These are phyloP conservation scores for Pichia cabralensis DNA, from an alignment of 805 yeast genomes.

Conservation along the genomic window DNA sequence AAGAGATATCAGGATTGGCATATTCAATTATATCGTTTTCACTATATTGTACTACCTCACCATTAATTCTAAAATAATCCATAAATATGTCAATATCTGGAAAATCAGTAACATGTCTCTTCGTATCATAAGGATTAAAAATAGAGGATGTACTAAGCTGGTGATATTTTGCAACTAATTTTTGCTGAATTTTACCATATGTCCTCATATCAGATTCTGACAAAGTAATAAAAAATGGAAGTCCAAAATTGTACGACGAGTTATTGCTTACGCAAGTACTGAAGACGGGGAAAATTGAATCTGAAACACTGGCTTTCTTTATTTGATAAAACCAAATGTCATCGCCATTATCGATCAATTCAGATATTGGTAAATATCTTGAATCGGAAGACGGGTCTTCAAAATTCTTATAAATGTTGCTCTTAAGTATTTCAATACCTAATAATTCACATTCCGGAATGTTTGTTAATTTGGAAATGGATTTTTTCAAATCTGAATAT, in stretches of 20 bases:
- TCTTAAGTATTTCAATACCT: constrained; percentile 55
- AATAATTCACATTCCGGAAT: constrained; percentile 30
- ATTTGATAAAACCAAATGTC: constrained; percentile 49
- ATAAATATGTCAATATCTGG: too few relatives aligned
- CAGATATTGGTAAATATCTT: constrained; percentile 60
- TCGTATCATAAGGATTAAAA: too few relatives aligned
- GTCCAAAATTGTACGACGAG: constrained; percentile 48
- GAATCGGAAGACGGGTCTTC: constrained; percentile 42
- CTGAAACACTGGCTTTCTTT: constrained; percentile 40
- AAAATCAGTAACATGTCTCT: too few relatives aligned
- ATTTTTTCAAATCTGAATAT: constrained; percentile 49
- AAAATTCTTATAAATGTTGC: constrained; percentile 60
- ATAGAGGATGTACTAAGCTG: constrained; percentile 37
- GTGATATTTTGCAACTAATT: constrained; percentile 41
- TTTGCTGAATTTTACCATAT: constrained; percentile 46
- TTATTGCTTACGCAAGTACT: constrained; percentile 33
- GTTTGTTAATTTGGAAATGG: constrained; percentile 41
- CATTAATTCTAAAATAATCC: too few relatives aligned
- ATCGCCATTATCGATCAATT: constrained; percentile 54
- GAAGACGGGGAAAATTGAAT: constrained; percentile 52
- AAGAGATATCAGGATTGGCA: too few relatives aligned
- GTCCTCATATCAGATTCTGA: constrained; percentile 42
- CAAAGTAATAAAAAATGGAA: constrained; percentile 66
- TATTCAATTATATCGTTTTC: too few relatives aligned
- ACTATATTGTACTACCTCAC: too few relatives aligned